A percentile compares a stretch with the other conserved stretches of the same genome.
These are phyloP conservation scores for Raphanus sativus DNA, from an alignment of 345 rosid genomes.

Conservation along the genomic window DNA sequence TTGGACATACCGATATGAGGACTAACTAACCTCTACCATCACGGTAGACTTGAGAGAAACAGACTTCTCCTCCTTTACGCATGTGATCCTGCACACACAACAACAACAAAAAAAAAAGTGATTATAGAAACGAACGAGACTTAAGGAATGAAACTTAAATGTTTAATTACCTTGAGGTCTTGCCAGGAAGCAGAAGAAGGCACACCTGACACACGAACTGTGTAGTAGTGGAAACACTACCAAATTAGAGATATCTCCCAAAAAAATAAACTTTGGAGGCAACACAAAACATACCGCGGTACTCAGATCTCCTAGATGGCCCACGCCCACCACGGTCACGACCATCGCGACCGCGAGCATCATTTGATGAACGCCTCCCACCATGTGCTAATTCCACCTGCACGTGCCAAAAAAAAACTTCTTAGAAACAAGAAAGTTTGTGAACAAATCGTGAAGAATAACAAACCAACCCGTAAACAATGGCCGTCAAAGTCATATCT, in stretches of 20 bases:
- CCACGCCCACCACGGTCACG: slow-evolving; percentile 64
- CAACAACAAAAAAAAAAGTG: not conserved
- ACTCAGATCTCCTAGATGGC: slow-evolving; percentile 83
- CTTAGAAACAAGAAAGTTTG: too few species aligned
- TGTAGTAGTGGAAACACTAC: slow-evolving; percentile 7
- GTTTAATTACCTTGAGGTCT: slow-evolving; percentile 80
- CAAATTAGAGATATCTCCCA: slow-evolving; percentile 6
- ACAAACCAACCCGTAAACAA: slow-evolving; percentile 63
- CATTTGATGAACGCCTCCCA: slow-evolving; percentile 74
- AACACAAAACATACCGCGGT: slow-evolving; percentile 54
- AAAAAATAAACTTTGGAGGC: not conserved
- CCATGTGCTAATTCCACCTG: slow-evolving; percentile 99
- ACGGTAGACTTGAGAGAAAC: slow-evolving; percentile 95
- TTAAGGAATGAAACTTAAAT: not conserved
- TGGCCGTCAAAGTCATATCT: slow-evolving; percentile 95
- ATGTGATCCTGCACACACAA: slow-evolving; percentile 76
- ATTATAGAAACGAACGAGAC: not conserved
- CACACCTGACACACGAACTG: slow-evolving; percentile 80
- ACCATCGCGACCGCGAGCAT: slow-evolving; percentile 47
- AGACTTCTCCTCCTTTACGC: slow-evolving; percentile 99
- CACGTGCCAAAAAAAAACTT: not conserved
- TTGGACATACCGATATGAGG: not conserved
- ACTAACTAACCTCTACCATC: slow-evolving; percentile 73
- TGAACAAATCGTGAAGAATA: not conserved
- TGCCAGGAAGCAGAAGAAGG: slow-evolving; percentile 99